Evolutionary conservation across 78 protist genomes (phyloP), one percentile per base, ranked within the genome.

Genomic region (Bigelowiella natans): DNA sequence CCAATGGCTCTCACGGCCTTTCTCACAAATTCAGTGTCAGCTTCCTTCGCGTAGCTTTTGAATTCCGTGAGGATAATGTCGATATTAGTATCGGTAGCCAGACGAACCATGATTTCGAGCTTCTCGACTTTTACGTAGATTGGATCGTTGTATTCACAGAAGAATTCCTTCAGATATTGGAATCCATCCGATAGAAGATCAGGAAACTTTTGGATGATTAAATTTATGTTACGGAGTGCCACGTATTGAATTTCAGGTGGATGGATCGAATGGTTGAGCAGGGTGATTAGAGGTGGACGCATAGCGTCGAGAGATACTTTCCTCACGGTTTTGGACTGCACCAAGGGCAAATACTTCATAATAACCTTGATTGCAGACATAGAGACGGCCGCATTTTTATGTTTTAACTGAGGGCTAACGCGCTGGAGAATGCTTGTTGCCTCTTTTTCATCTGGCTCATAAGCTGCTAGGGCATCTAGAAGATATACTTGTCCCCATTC

Each of bases 61-160:
- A 98, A 94, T 94, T 98, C 99, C 38, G 94, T 85, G 30, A 98
- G 94, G 29, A 93, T 38, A 89, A 95, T 96, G 39, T 94, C 96
- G 89, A 96, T 89, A 94, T 97, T 98, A 51, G 89, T 40, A 36
- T 97, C 98, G 30, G 92, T 31, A 88, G 98, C 99, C 28, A 98
- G 95, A 92, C 92, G 93, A 63, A 97, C 88, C 95, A 98, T 93
- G 86, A 97, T 96, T 82, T 98, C 99, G 39, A 98, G 96, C 95
- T 98, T 98, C 93, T 98, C 99, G 95, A 98, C 93, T 94, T 98
- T 98, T 86, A 98, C 99, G 91, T 98, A 98, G 93, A 96, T 95
- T 40, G 99, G 99, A 89, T 98, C 99, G 94, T 98, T 97, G 97
- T 97, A 98, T 93, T 97, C 96, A 92, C 97, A 96, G 94, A 98